Evolutionary conservation across 176 grass and related monocot genomes (phyloP), one percentile per base, ranked within the genome.

Genomic region (Aechmea fasciata): DNA sequence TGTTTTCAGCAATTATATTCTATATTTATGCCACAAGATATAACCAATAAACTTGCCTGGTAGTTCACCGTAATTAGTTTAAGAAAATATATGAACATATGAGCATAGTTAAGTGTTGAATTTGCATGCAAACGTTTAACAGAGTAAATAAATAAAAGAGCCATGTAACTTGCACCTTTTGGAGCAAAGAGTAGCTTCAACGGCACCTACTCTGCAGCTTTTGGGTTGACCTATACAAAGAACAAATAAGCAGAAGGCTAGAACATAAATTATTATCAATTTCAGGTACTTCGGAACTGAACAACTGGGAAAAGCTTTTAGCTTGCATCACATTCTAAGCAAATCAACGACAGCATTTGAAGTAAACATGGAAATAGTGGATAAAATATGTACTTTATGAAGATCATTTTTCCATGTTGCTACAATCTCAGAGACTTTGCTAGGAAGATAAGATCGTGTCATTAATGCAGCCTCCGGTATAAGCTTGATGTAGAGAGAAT

Each of bases 401-500:
- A 97, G 84, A 75, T 97, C 94, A 66, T 85, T 92, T 85, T 88
- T 92, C 94, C 94, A 97, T 59, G 71, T 64, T 72, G 77, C 82
- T 67, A 92, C 77, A 70, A 93, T 97, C 71, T 93, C 86, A 33
- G 94, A 81, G 53, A 97, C 94, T 81, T 92, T 97, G 81, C 94
- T 92, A 51, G 94, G 94, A 73, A 97, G 79, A 78, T 92, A 97
- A 55, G 94, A 97, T 65, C 94, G 78, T 25, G 94, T 77, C 94
- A 97, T 92, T 50, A 97, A 79, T 72, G 93, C 93, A 79, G 93
- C 83, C 87, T 97, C 93, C 51, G 93, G 93, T 73, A 97, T 90
- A 68, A 89, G 94, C 50, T 92, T 90, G 75, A 89, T 97, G 89
- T 10, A 69, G 68, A 70, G 48, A 73, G 65, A 85, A 41, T 61